Conservation (phyloP, 495 filamentous ascomycete species). For the Talaromyces ruber region DNA sequence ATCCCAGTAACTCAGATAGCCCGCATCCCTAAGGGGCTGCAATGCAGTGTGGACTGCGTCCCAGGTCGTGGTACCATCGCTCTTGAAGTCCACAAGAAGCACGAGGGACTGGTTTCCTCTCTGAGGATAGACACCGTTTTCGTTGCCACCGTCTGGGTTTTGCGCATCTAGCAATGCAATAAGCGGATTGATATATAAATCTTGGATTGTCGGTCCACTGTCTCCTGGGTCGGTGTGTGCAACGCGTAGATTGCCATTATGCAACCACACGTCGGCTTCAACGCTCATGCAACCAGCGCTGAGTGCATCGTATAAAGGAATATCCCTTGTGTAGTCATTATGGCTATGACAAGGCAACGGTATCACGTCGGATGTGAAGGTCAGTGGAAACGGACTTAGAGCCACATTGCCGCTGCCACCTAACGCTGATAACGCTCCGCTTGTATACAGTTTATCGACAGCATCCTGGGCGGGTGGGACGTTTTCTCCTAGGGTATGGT, state of each 20-base stretch:
- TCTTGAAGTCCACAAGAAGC: not conserved
- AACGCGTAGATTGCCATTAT: not conserved
- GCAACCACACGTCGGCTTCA: not conserved
- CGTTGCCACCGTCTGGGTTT: not conserved
- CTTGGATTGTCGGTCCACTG: not conserved
- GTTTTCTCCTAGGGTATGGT: not conserved
- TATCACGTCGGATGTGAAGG: not conserved
- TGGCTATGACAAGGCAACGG: not conserved
- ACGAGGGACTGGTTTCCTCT: not conserved
- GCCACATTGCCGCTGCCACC: not conserved
- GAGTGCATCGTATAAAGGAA: not conserved
- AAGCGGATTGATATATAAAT: not conserved
- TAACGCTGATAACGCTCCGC: not conserved
- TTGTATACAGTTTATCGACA: not conserved
- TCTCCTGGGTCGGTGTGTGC: not conserved
- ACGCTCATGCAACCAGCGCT: not conserved
- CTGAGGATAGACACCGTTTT: not conserved
- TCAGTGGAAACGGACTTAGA: not conserved
- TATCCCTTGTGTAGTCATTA: not conserved
- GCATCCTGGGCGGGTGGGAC: not conserved
- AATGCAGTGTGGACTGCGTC: not conserved
- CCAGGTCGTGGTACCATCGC: not conserved
- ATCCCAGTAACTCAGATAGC: not conserved
- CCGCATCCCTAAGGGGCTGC: not conserved
- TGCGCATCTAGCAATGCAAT: not conserved